Base-by-base conservation (phyloP, 768 basidiomycete species). In the Pisolithus albus region DNA sequence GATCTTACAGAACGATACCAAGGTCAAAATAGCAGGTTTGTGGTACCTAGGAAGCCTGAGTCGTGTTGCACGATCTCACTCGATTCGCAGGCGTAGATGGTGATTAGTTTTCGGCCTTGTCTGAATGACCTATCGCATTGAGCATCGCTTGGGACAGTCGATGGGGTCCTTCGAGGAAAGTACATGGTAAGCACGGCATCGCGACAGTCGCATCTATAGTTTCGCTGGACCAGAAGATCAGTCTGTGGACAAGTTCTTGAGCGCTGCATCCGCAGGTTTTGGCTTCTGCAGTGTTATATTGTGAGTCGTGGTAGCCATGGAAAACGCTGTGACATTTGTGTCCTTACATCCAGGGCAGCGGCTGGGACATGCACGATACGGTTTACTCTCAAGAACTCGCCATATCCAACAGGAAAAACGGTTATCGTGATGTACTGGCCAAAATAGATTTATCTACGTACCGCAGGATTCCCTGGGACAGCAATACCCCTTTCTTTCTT, bases 281-380 rank as follows among this genome's bases (percentile, higher is more conserved):
- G 91, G 92, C 5, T 96, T 94, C 71, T 95, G 91, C 71, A 90
- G 87, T 59, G 88, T 94, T 45, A 82, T 94, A 51, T 97, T 94
- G 90, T 88, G 53, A 60, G 85, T 73, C 5, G n/a, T 34, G 39
- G 46, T 4, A 2, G 19, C 23, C 41, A n/a, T n/a, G n/a, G n/a
- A n/a, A n/a, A 7, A 42, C 23, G 36, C 46, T 50, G 15, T 41
- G 37, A 24, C 47, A 42, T 47, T 13, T 42, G 37, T 8, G 43
- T 9, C 15, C 13, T 26, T 45, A 32, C 38, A 58, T 16, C 21
- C 30, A 13, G 43, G 24, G 26, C 46, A 92, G 86, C 54, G 89
- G 88, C 45, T 92, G 91, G 94, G 90, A 95, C 66, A 83, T 97
- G 15, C 92, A 97, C 58, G 96, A 98, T 64, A 56, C 76, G 0